Evolutionary conservation across 2,329 filamentous ascomycete species (phyloP).

Genomic region (Laburnicola sp.): DNA sequence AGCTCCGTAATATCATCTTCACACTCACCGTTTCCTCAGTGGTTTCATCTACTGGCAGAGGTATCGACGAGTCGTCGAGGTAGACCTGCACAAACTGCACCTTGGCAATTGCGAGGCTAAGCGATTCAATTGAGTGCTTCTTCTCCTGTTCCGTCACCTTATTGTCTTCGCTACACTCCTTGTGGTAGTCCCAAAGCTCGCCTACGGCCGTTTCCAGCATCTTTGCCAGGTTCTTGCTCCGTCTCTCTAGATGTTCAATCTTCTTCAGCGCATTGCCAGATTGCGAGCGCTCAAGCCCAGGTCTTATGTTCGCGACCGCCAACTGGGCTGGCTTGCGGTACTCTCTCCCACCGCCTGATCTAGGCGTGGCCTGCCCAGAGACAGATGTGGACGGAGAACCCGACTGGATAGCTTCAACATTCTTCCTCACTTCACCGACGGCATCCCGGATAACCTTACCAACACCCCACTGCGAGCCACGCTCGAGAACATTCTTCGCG

Average conservation of each 20-base stretch:
- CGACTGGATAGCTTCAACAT: constrained; percentile 67
- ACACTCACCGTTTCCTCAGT: constrained; percentile 28
- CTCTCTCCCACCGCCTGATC: constrained; percentile 41
- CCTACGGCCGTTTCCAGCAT: constrained; percentile 70
- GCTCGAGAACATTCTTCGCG: constrained; percentile 72
- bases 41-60: constrained; percentile 47
- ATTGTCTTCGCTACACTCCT: constrained; percentile 51
- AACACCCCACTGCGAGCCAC: constrained; percentile 75
- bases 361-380: constrained; percentile 33
- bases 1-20: no score
- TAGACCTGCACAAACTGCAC: constrained; percentile 58
- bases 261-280: constrained; percentile 33
- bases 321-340: constrained; percentile 36
- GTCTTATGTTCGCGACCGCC: constrained; percentile 16
- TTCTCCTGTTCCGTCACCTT: constrained; percentile 31
- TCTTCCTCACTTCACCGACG: constrained; percentile 76
- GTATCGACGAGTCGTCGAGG: constrained; percentile 51
- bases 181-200: constrained; percentile 64
- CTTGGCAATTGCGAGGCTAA: constrained; percentile 54
- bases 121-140: constrained; percentile 43
- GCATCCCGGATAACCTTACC: constrained; percentile 81
- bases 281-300: constrained; percentile 23
- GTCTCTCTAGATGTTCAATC: constrained; percentile 58
- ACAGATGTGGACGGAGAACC: constrained; percentile 21
- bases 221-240: constrained; percentile 67